Conservation (phyloP, 805 yeast genomes). For the Metschnikowia lunata region DNA sequence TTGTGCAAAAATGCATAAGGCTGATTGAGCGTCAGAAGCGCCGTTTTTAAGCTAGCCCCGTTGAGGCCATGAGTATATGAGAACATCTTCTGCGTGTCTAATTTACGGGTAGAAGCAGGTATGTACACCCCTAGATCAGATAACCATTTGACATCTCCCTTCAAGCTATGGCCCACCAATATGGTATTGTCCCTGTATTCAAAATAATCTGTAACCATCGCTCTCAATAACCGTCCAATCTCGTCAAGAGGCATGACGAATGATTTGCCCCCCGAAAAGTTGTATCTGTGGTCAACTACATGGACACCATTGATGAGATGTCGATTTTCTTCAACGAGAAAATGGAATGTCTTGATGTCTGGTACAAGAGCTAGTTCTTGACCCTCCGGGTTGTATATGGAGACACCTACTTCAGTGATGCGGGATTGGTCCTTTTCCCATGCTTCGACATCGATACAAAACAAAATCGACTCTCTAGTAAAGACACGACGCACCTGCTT, state of each 20-base stretch:
- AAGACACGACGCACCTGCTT: constrained; percentile 17
- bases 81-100: constrained; percentile 20
- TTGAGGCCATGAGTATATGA: constrained; percentile 11
- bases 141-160: constrained; percentile 15
- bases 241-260: constrained; percentile 10
- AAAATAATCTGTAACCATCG: constrained; percentile 15
- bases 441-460: constrained; percentile 25
- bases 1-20: constrained; percentile 25
- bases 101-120: constrained; percentile 1
- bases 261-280: constrained; percentile 18
- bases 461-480: constrained; percentile 15
- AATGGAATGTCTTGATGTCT: constrained; percentile 16
- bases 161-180: constrained; percentile 18
- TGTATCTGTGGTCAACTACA: constrained; percentile 21
- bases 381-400: constrained; percentile 20
- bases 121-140: constrained; percentile 7
- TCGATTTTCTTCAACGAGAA: constrained; percentile 17
- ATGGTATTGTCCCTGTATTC: background rate
- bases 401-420: constrained; percentile 25
- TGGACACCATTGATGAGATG: constrained; percentile 16
- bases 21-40: constrained; percentile 16
- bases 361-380: constrained; percentile 16
- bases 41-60: constrained; percentile 21
- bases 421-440: constrained; percentile 13
- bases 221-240: constrained; percentile 7